phyloP scores from a whole-genome alignment of 108 stramenopile species.

The Cyclotella kingstonii region DNA sequence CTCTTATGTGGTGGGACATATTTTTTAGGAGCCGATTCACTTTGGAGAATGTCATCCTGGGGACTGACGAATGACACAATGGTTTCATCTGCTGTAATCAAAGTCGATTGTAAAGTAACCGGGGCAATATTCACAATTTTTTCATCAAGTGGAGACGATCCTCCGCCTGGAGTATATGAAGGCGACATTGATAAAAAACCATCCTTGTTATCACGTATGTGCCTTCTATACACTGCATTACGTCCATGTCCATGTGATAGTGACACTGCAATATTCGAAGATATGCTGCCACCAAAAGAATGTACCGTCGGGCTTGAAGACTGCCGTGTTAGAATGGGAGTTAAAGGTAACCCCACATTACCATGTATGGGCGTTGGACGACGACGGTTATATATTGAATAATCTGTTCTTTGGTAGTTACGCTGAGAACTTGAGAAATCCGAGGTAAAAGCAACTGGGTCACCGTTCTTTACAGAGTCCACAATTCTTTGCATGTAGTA shows the following conservation, averaged over 20 bases:
- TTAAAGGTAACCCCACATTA: slow-evolving; percentile 6
- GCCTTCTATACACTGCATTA: slow-evolving; percentile 46
- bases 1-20: slow-evolving; percentile 49
- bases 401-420: slow-evolving; percentile 2
- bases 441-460: background rate
- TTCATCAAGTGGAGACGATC: slow-evolving; percentile 29
- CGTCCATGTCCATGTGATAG: slow-evolving; percentile 60
- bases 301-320: slow-evolving; percentile 28
- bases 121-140: background rate
- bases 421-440: background rate
- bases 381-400: slow-evolving; percentile 4
- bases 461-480: slow-evolving; percentile 32
- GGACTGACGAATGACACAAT: background rate
- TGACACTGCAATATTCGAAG: slow-evolving; percentile 21
- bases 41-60: background rate
- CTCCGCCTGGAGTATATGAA: slow-evolving; percentile 25
- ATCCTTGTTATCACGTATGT: slow-evolving; percentile 24
- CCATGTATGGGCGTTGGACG: slow-evolving; percentile 6
- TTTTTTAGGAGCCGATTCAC: slow-evolving; percentile 16
- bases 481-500: slow-evolving; percentile 58
- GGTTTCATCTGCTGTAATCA: background rate
- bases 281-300: slow-evolving; percentile 28
- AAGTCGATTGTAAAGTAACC: slow-evolving; percentile 7
- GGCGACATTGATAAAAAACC: slow-evolving; percentile 14
- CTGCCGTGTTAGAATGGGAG: slow-evolving; percentile 10